phyloP scores from a whole-genome alignment of 192 early-diverging fungal species.

The Backusella luteola region DNA sequence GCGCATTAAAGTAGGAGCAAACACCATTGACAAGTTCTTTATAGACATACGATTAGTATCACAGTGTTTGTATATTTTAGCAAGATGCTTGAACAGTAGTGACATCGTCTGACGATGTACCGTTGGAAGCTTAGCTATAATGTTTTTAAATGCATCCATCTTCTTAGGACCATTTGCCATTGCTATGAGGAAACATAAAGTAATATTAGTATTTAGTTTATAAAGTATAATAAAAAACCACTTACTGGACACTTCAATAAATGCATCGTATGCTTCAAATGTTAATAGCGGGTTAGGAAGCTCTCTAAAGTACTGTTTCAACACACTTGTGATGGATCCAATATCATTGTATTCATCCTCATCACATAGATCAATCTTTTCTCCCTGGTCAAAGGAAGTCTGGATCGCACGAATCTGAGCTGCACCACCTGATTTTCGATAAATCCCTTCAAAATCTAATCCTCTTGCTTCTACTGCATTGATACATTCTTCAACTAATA shows the following conservation, averaged over 20 bases:
- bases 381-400: conserved; percentile 54
- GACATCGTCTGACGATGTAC: conserved; percentile 62
- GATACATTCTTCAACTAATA: conserved; percentile 67
- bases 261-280: conserved; percentile 63
- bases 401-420: conserved; percentile 68
- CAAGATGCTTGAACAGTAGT: conserved; percentile 61
- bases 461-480: conserved; percentile 60
- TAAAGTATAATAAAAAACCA: neutral
- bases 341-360: conserved; percentile 66
- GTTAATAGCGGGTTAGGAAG: conserved; percentile 74
- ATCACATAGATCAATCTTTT: conserved; percentile 47
- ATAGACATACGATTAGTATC: conserved; percentile 85
- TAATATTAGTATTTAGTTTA: conserved; percentile 3
- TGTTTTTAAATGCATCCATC: conserved; percentile 40
- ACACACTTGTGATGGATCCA: conserved; percentile 69
- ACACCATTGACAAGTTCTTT: conserved; percentile 91
- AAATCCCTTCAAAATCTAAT: conserved; percentile 78
- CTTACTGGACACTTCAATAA: conserved; percentile 56
- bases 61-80: conserved; percentile 58
- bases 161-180: conserved; percentile 36
- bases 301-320: conserved; percentile 81
- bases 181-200: conserved; percentile 18
- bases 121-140: conserved; percentile 55
- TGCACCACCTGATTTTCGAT: conserved; percentile 77
- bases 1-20: conserved; percentile 85